These are phyloP conservation scores for Cyberlindnera lachancei DNA, from an alignment of 805 yeast genomes.

Conservation along the genomic window DNA sequence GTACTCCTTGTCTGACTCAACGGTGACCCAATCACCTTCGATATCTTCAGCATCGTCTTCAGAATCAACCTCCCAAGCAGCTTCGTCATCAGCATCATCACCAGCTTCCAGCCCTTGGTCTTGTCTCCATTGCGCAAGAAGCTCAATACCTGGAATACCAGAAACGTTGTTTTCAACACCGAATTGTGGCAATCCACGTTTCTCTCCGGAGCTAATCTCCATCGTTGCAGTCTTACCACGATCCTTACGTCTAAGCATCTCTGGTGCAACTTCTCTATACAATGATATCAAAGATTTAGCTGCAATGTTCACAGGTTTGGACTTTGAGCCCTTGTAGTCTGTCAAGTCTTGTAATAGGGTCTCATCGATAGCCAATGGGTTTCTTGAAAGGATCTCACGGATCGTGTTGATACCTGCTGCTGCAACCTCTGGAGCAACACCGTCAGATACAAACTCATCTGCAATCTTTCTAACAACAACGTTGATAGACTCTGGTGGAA, in stretches of 20 bases:
- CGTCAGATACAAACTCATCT: constrained; percentile 95
- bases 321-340: constrained; percentile 86
- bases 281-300: constrained; percentile 81
- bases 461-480: constrained; percentile 87
- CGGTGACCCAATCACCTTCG: constrained; percentile 90
- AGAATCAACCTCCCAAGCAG: constrained; percentile 46
- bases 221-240: constrained; percentile 90
- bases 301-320: constrained; percentile 92
- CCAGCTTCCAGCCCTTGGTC: constrained; percentile 48
- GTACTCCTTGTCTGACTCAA: constrained; percentile 76
- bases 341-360: constrained; percentile 82
- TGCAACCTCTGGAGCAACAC: constrained; percentile 96
- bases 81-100: constrained; percentile 56
- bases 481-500: constrained; percentile 87
- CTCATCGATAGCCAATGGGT: constrained; percentile 89
- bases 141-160: constrained; percentile 88
- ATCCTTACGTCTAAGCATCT: constrained; percentile 83
- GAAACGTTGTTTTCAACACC: constrained; percentile 66
- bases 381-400: constrained; percentile 86
- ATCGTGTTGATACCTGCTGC: constrained; percentile 97
- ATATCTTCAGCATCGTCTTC: constrained; percentile 46
- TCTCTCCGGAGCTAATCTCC: constrained; percentile 60
- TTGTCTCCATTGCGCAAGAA: constrained; percentile 79
- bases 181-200: constrained; percentile 47
- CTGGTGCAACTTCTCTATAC: constrained; percentile 94